Percentiles rank a stretch among this genome's conserved stretches.
Evolutionary conservation across 2,329 filamentous ascomycete species (phyloP).

Genomic region (Trichophyton schoenleinii): DNA sequence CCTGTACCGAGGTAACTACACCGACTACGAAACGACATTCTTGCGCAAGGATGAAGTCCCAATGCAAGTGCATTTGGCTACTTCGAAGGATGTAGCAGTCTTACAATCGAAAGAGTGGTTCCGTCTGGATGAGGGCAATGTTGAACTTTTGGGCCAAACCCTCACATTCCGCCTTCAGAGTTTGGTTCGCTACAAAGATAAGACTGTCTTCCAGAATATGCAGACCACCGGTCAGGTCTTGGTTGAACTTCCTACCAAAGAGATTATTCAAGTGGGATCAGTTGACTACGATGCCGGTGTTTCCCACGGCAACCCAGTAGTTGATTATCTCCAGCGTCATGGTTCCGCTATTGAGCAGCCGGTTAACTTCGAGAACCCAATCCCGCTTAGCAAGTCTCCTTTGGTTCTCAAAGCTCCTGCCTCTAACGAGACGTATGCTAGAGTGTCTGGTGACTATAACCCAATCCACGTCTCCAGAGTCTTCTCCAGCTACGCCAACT

Average conservation of each 20-base stretch:
- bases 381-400: constrained; percentile 83
- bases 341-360: constrained; percentile 91
- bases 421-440: constrained; percentile 95
- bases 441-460: constrained; percentile 96
- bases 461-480: constrained; percentile 96
- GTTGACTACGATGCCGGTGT: constrained; percentile 87
- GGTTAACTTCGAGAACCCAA: constrained; percentile 92
- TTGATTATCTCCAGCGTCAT: constrained; percentile 88
- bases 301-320: constrained; percentile 90
- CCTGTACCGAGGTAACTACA: constrained; percentile 85
- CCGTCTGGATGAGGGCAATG: constrained; percentile 67
- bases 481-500: constrained; percentile 88
- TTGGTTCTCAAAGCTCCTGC: constrained; percentile 80
- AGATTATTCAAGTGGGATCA: constrained; percentile 92
- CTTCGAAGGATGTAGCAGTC: constrained; percentile 83
- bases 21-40: constrained; percentile 95
- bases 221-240: constrained; percentile 87
- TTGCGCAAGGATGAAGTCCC: constrained; percentile 93
- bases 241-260: constrained; percentile 89
- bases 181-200: constrained; percentile 87
- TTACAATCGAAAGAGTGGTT: constrained; percentile 98
- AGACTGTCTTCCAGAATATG: constrained; percentile 77
- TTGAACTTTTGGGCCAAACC: constrained; percentile 83
- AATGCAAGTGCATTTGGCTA: constrained; percentile 79
- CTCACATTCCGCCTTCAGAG: constrained; percentile 92